Percentiles rank a stretch among this genome's conserved stretches.
Evolutionary conservation across 148 eudicot genomes (phyloP).

Genomic region (Drosera capensis): DNA sequence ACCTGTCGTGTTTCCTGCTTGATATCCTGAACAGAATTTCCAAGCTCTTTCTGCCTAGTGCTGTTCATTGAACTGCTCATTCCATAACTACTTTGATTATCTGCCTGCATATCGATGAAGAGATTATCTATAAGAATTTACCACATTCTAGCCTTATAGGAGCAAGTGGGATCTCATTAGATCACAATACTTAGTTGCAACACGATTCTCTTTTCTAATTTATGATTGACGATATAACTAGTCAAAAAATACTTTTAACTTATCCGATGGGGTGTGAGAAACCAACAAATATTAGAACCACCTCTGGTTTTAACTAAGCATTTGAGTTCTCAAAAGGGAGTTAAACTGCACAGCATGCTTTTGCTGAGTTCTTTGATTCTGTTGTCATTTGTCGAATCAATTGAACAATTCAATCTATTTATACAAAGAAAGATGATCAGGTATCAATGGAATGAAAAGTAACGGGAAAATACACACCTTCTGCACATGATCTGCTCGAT

Average conservation of each 20-base stretch:
- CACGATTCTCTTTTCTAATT: not conserved
- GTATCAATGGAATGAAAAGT: slow-evolving; percentile 2
- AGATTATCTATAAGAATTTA: not conserved
- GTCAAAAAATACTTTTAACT: no score
- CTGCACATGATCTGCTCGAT: slow-evolving; percentile 34
- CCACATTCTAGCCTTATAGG: not conserved
- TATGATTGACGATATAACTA: no score
- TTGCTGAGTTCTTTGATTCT: no score
- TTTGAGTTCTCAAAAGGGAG: no score
- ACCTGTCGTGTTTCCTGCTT: slow-evolving; percentile 38
- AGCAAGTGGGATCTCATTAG: not conserved
- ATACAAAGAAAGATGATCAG: no score
- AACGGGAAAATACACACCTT: slow-evolving; percentile 36
- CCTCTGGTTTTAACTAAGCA: no score
- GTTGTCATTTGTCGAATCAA: no score
- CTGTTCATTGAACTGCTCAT: slow-evolving; percentile 25
- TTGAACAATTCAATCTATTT: no score
- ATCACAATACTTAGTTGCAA: not conserved
- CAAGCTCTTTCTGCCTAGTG: slow-evolving; percentile 45
- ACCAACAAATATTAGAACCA: no score
- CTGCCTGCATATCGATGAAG: slow-evolving; percentile 17
- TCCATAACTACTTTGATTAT: slow-evolving; percentile 19
- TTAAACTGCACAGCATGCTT: no score
- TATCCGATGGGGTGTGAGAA: no score
- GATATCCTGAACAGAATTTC: slow-evolving; percentile 52